phyloP scores from a whole-genome alignment of 371 early-diverging fungal species.

The Chytridium lagenaria region DNA sequence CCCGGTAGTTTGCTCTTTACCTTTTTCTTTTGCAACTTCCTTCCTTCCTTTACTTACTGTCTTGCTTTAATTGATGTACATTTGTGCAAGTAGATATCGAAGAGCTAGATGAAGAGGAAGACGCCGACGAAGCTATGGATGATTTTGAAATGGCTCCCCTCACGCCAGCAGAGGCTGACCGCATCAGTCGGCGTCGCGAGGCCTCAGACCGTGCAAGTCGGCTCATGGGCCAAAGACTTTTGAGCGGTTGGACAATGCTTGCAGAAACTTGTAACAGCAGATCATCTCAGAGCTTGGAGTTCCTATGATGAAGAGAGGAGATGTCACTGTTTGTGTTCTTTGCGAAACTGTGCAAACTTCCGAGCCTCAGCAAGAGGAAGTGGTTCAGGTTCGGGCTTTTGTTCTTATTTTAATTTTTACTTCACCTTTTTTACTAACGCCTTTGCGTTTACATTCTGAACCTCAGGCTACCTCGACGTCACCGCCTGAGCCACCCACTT shows the following conservation, averaged over 20 bases:
- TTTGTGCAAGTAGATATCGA: neutral
- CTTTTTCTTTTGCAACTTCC: neutral
- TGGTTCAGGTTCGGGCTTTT: too few species aligned
- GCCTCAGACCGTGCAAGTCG: constrained; percentile 15
- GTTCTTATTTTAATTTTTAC: too few species aligned
- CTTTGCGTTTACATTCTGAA: too few species aligned
- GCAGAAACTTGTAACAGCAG: constrained; percentile 7
- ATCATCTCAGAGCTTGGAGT: constrained; percentile 1
- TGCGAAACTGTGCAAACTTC: too few species aligned
- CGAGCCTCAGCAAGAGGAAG: neutral
- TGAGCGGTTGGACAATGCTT: constrained; percentile 21
- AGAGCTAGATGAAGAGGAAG: neutral
- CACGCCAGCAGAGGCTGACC: neutral
- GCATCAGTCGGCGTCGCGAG: constrained; percentile 1
- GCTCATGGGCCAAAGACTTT: constrained; percentile 16
- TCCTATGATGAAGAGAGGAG: constrained; percentile 13
- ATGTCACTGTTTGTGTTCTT: constrained; percentile 4
- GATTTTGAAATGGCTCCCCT: neutral
- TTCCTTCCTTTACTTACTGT: too few species aligned
- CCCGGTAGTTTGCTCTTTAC: neutral
- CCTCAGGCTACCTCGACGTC: too few species aligned
- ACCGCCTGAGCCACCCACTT: too few species aligned
- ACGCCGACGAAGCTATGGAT: neutral
- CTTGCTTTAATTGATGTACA: too few species aligned
- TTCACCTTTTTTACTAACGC: too few species aligned